Evolutionary conservation across 2,329 filamentous ascomycete species (phyloP), one percentile per base, ranked within the genome.

Genomic region (Aspergillus costaricaensis): DNA sequence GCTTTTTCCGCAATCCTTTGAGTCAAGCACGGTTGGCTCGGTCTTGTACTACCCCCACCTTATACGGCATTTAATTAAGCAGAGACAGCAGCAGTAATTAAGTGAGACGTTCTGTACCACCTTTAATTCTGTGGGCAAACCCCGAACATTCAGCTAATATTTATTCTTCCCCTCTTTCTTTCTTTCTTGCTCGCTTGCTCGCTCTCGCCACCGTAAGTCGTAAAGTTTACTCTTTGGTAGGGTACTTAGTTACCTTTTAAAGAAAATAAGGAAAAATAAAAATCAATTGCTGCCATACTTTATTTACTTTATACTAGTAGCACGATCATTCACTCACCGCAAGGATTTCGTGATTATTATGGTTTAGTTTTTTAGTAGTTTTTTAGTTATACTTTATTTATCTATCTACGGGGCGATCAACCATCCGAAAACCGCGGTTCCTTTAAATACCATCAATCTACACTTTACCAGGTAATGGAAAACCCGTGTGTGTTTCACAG

Each of bases 1-100:
- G 55, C 21, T 32, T 61, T 62, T 63, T 57, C 61, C 61, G 61
- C 47, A 8, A 17, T 21, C 51, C 27, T 36, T 43, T 14, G 21
- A 52, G 38, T 58, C 58, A 36, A 50, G 44, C 38, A 44, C 50
- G 52, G 54, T 54, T 47, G 27, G 23, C 43, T 32, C 23, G 41
- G 10, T 57, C 51, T 54, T 19, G 52, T 55, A 55, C 23, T 38
- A 36, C 52, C 52, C 50, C 57, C 50, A 41, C 57, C 19, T 48
- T 43, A 23, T 49, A 52, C 47, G 30, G 47, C 43, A 53, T 41
- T 54, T 54, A 39, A 58, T 55, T 41, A 41, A 21, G 55, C 43
- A 53, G 25, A 55, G 39, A 55, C 39, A 44, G 53, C 25, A 44
- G 53, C 53, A 55, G 43, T 55, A 57, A 62, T 60, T 55, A 51